phyloP scores from a whole-genome alignment of 345 rosid genomes.

The Eucalyptus curtisii region DNA sequence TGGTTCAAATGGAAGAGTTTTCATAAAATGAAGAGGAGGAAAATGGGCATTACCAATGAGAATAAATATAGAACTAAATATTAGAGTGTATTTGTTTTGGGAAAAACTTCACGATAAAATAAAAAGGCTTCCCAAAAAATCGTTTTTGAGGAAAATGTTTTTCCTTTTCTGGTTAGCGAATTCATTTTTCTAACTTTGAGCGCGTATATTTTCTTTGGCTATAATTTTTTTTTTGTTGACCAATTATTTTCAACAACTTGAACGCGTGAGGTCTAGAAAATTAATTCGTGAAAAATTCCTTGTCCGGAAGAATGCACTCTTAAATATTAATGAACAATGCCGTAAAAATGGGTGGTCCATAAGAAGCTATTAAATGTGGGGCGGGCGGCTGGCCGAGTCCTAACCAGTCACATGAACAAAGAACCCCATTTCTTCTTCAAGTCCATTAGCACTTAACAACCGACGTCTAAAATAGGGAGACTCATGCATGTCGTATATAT shows the following conservation, averaged over 20 bases:
- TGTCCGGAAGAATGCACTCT: background rate
- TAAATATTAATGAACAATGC: background rate
- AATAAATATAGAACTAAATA: background rate
- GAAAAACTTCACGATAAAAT: background rate
- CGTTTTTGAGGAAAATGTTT: no score
- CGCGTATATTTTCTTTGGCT: background rate
- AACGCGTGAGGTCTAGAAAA: background rate
- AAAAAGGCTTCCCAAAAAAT: no score
- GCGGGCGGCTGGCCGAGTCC: background rate
- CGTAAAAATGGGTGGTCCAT: background rate
- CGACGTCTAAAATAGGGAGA: background rate
- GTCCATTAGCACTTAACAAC: background rate
- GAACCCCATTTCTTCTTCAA: background rate
- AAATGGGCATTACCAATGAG: background rate
- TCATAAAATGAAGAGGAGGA: background rate
- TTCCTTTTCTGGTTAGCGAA: background rate
- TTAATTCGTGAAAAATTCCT: no score
- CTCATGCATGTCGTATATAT: background rate
- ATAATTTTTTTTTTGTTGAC: background rate
- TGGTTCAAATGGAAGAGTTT: background rate
- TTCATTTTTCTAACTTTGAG: no score
- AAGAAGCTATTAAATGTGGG: background rate
- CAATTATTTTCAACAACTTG: no score
- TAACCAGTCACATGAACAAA: background rate
- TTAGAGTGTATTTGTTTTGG: background rate